Percentiles rank a stretch among this genome's conserved stretches.
Evolutionary conservation across 2,329 filamentous ascomycete species (phyloP).

Genomic region (Dryadomyces quercus-mongolicae): DNA sequence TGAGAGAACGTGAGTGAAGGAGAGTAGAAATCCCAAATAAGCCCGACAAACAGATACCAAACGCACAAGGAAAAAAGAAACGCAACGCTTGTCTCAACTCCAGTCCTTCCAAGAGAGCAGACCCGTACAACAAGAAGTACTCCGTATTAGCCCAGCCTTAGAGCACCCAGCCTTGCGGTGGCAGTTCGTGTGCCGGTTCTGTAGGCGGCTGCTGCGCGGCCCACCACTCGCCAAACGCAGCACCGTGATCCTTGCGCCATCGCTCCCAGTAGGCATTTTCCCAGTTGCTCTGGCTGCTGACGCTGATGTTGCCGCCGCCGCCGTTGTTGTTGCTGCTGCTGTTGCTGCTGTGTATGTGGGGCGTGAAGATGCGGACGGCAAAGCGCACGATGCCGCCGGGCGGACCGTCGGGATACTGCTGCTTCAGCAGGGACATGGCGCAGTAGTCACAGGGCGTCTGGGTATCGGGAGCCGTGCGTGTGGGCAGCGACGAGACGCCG

Average conservation of each 20-base stretch:
- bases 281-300: not conserved
- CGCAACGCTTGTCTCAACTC: not conserved
- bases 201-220: conserved; percentile 6
- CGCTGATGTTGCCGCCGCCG: not conserved
- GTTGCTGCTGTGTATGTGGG: not conserved
- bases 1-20: too few relatives aligned
- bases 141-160: not conserved
- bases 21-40: too few relatives aligned
- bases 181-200: conserved; percentile 1
- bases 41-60: not conserved
- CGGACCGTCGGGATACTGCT: not conserved
- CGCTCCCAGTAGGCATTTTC: conserved; percentile 4
- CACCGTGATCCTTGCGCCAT: conserved; percentile 1
- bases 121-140: not conserved
- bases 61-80: not conserved
- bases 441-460: conserved; percentile 1
- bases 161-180: not conserved
- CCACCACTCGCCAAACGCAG: conserved; percentile 9
- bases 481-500: not conserved
- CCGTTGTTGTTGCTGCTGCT: not conserved
- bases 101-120: not conserved
- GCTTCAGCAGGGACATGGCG: not conserved
- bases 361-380: not conserved
- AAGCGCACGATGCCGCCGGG: not conserved
- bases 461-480: not conserved